Percentiles rank a stretch among this genome's conserved stretches.
These are phyloP conservation scores for Phoma sp. DNA, from an alignment of 2,329 filamentous ascomycete species.

Conservation along the genomic window DNA sequence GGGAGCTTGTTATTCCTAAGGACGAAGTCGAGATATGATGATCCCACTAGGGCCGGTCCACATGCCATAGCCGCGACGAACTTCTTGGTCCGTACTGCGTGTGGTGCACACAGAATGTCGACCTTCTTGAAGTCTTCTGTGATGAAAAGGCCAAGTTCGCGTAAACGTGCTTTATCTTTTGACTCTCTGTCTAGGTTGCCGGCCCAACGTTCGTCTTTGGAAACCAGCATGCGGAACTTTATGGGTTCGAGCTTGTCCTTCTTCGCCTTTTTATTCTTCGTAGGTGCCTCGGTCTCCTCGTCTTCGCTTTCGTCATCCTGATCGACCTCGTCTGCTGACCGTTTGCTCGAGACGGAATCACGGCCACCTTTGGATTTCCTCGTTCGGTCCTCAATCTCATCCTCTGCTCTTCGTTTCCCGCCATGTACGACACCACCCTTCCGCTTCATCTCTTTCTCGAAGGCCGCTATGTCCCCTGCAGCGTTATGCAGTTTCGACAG, in stretches of 20 bases:
- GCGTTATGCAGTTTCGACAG: constrained; percentile 76
- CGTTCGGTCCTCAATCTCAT: constrained; percentile 47
- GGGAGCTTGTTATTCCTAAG: constrained; percentile 72
- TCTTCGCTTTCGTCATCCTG: constrained; percentile 51
- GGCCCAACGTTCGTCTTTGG: constrained; percentile 84
- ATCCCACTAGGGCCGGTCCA: constrained; percentile 78
- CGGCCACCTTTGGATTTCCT: constrained; percentile 32
- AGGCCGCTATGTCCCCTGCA: constrained; percentile 84
- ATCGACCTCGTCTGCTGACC: constrained; percentile 54
- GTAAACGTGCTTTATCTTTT: constrained; percentile 79
- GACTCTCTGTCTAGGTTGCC: constrained; percentile 76
- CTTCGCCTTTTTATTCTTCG: constrained; percentile 67
- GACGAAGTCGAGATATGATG: constrained; percentile 78
- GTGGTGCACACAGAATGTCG: constrained; percentile 86
- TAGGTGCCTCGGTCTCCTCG: constrained; percentile 58
- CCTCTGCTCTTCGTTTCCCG: constrained; percentile 45
- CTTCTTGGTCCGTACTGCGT: constrained; percentile 88
- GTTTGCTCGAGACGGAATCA: constrained; percentile 52
- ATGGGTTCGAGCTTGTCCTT: constrained; percentile 63
- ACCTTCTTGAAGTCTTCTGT: constrained; percentile 77
- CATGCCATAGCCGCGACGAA: constrained; percentile 87
- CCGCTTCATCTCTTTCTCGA: constrained; percentile 92
- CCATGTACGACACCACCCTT: constrained; percentile 70
- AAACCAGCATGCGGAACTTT: constrained; percentile 78
- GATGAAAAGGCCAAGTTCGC: constrained; percentile 81